phyloP scores from a whole-genome alignment of 441 rosid genomes.

The Adansonia grandidieri region DNA sequence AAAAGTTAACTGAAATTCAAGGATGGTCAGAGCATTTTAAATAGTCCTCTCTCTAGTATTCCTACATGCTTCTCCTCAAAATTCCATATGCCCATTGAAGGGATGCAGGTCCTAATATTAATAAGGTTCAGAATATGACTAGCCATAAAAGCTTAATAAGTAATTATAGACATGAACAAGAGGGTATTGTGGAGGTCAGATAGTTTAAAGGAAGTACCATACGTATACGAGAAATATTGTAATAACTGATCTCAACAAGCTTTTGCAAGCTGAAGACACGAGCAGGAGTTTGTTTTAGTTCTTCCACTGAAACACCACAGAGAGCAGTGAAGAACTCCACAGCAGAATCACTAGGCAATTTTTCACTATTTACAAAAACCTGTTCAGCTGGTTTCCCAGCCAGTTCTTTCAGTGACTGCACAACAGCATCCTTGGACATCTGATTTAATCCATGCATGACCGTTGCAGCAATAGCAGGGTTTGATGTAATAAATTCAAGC shows the following conservation, averaged over 20 bases:
- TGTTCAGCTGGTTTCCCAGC: constrained; percentile 97
- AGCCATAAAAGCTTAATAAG: constrained; percentile 21
- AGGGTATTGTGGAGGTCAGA: constrained; percentile 16
- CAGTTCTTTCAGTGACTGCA: constrained; percentile 86
- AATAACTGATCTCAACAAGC: constrained; percentile 98
- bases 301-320: constrained; percentile 98
- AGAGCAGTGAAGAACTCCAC: constrained; percentile 99
- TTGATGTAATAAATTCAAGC: constrained; percentile 89
- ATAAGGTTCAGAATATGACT: neutral
- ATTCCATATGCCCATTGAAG: constrained; percentile 2
- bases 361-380: constrained; percentile 91
- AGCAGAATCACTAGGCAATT: constrained; percentile 86
- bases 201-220: constrained; percentile 62
- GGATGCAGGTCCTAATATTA: neutral
- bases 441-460: constrained; percentile 99
- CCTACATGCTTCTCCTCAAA: constrained; percentile 2
- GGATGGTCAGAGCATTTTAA: neutral
- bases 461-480: constrained; percentile 91
- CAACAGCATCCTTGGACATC: constrained; percentile 95
- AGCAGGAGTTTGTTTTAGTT: constrained; percentile 94
- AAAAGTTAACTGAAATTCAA: neutral
- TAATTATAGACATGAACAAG: constrained; percentile 20
- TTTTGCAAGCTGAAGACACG: constrained; percentile 99
- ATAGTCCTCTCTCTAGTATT: neutral
- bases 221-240: constrained; percentile 98